phyloP scores from a whole-genome alignment of 2,329 filamentous ascomycete genomes.

The Fusarium citri region DNA sequence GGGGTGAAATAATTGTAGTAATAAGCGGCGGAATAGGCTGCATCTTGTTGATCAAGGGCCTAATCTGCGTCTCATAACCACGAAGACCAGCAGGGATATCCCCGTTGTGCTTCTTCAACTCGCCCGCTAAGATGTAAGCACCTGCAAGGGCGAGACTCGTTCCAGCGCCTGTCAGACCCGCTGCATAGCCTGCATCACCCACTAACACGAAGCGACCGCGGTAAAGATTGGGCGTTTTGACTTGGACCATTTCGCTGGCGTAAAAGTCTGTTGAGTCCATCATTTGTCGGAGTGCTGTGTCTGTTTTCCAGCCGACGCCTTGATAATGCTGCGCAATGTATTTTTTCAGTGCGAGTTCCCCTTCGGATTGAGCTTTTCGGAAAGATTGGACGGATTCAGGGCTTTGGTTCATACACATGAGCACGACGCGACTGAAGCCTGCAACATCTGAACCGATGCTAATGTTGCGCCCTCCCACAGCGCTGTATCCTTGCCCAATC shows the following conservation, averaged over 20 bases:
- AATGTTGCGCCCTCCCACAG: conserved; percentile 54
- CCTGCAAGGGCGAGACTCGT: conserved; percentile 58
- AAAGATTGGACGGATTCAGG: conserved; percentile 50
- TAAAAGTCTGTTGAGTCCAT: conserved; percentile 58
- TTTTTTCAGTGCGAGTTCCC: conserved; percentile 47
- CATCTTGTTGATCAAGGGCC: conserved; percentile 55
- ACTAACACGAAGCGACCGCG: conserved; percentile 59
- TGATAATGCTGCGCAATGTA: conserved; percentile 54
- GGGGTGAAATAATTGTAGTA: conserved; percentile 55
- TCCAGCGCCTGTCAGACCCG: conserved; percentile 60
- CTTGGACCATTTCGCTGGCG: conserved; percentile 55
- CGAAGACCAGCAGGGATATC: conserved; percentile 49
- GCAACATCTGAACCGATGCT: conserved; percentile 50
- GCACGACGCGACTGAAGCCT: conserved; percentile 47
- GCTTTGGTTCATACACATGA: conserved; percentile 53
- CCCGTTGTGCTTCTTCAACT: conserved; percentile 48
- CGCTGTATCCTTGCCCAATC: conserved; percentile 52
- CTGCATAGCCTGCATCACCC: conserved; percentile 63
- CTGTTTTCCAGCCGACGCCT: conserved; percentile 59
- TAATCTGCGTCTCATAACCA: conserved; percentile 56
- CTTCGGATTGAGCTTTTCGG: conserved; percentile 52
- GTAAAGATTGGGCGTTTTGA: conserved; percentile 55
- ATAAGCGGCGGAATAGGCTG: conserved; percentile 50
- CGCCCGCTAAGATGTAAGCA: conserved; percentile 64
- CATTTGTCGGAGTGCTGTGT: conserved; percentile 52